Conservation (phyloP, 1,139 yeast genomes). For the Zygoascus sp. region DNA sequence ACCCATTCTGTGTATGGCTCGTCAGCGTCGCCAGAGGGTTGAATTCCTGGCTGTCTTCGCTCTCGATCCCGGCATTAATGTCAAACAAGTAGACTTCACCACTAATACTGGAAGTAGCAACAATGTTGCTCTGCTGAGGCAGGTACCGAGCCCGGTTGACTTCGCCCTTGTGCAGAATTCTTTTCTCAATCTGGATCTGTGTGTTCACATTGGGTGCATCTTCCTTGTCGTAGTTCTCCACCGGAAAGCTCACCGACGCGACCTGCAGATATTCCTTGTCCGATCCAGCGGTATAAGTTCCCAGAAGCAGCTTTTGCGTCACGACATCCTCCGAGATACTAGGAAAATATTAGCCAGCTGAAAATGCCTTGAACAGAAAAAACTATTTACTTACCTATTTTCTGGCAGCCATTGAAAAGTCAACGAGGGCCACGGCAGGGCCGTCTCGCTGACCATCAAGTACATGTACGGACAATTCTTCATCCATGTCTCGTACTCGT, state of each 20-base stretch:
- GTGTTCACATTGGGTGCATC: slow-evolving; percentile 15
- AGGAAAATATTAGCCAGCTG: no score
- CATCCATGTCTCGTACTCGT: slow-evolving; percentile 87
- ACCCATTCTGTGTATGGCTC: slow-evolving; percentile 64
- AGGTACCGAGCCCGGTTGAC: slow-evolving; percentile 77
- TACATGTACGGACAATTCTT: slow-evolving; percentile 84
- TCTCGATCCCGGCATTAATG: slow-evolving; percentile 36
- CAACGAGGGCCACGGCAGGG: slow-evolving; percentile 51
- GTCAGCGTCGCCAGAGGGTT: slow-evolving; percentile 37
- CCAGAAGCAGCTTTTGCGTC: slow-evolving; percentile 48
- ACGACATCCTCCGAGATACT: slow-evolving; percentile 23
- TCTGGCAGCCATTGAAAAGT: slow-evolving; percentile 38
- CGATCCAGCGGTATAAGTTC: slow-evolving; percentile 80
- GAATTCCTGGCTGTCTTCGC: slow-evolving; percentile 16
- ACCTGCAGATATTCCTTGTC: slow-evolving; percentile 70
- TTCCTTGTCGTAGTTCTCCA: slow-evolving; percentile 26
- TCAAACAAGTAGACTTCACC: slow-evolving; percentile 71
- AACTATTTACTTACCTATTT: slow-evolving; percentile 1
- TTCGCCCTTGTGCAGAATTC: slow-evolving; percentile 47
- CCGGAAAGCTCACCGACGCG: slow-evolving; percentile 64
- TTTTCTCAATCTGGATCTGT: slow-evolving; percentile 16
- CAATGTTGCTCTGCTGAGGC: slow-evolving; percentile 62
- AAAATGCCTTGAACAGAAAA: background rate
- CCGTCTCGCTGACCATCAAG: slow-evolving; percentile 64
- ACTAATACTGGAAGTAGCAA: slow-evolving; percentile 72